Base-by-base conservation (phyloP, 73 alveolate species). In the Paramecium bursaria region DNA sequence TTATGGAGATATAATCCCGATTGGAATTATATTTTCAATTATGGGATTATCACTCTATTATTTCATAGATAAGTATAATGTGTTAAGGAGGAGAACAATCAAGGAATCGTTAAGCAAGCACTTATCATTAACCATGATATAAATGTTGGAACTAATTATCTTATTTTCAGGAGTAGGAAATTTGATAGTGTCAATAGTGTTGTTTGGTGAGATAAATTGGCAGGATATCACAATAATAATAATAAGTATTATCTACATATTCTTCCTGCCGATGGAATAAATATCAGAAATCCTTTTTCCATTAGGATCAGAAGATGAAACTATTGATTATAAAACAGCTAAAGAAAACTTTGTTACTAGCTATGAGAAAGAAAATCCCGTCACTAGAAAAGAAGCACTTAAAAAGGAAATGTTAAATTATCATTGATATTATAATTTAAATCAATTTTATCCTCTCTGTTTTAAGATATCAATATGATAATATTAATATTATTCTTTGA, bases 351-450 rank as follows among this genome's bases (percentile, higher is more conserved):
- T 79, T 47, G 73, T 39, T 79, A 79, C 89, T n/a, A 82, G 54
- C 46, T 79, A 79, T 79, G 89, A 79, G 17, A 31, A 82, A 39
- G 89, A 79, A 79, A 79, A 79, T 55, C 89, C 85, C 26, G 89
- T 79, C 0, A 79, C 89, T 21, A 79, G 89, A 79, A 21, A 46
- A 17, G 82, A 79, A 42, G 82, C 82, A 3, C 27, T 67, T n/a
- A n/a, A n/a, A n/a, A n/a, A n/a, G n/a, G n/a, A n/a, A n/a, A n/a
- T n/a, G n/a, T n/a, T n/a, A n/a, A n/a, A n/a, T n/a, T n/a, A n/a
- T n/a, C n/a, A n/a, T n/a, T n/a, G n/a, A n/a, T n/a, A n/a, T n/a
- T n/a, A n/a, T n/a, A n/a, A n/a, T n/a, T n/a, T n/a, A n/a, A n/a
- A n/a, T n/a, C n/a, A n/a, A n/a, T n/a, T n/a, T n/a, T n/a, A n/a